Conservation (phyloP, 306 rosid species). For the Ochetophila trinervis region DNA sequence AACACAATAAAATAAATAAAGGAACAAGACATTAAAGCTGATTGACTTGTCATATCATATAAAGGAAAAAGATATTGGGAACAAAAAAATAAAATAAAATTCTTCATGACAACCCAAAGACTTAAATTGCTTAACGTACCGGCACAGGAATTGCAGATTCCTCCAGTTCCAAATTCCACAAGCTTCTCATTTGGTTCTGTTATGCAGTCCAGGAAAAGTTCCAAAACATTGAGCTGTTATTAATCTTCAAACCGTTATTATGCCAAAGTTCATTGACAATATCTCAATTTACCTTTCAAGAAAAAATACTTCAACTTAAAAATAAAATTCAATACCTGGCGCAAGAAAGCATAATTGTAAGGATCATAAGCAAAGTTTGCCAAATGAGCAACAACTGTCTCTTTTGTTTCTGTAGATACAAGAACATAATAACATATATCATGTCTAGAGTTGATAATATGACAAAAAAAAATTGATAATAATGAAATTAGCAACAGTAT, state of each 20-base stretch:
- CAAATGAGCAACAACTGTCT: conserved; percentile 66
- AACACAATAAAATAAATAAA: conserved; percentile 10
- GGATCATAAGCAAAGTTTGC: conserved; percentile 97
- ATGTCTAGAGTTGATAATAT: background rate
- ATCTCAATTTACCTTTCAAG: conserved; percentile 1
- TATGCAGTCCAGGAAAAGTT: conserved; percentile 82
- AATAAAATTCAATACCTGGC: conserved; percentile 50
- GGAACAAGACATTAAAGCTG: background rate
- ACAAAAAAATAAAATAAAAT: background rate
- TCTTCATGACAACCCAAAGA: conserved; percentile 3
- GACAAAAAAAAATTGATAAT: background rate
- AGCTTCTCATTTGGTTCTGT: conserved; percentile 88
- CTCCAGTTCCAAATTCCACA: conserved; percentile 83
- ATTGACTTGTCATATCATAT: background rate
- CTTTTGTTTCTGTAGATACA: conserved; percentile 57
- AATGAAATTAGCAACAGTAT: no score
- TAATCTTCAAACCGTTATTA: conserved; percentile 7
- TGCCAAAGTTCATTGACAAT: background rate
- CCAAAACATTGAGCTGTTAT: conserved; percentile 80
- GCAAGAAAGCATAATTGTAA: conserved; percentile 66
- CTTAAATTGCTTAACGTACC: conserved; percentile 41
- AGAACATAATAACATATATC: conserved; percentile 2
- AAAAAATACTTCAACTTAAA: background rate
- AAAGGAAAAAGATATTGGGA: background rate
- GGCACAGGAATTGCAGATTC: conserved; percentile 79